phyloP scores from a whole-genome alignment of 1,139 yeast species.

The Debaryomyces sp. region DNA sequence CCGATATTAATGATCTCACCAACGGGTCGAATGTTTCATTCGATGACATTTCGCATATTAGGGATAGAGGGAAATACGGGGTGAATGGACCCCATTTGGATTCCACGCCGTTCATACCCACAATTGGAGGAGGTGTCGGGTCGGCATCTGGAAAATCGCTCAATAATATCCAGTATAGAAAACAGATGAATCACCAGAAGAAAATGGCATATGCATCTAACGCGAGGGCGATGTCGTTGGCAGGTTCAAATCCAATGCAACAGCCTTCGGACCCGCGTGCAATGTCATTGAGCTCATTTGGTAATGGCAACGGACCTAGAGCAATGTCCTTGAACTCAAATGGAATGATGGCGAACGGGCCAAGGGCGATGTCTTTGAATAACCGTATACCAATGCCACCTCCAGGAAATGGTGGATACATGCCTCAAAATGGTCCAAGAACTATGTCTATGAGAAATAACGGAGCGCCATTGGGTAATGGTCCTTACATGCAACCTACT shows the following conservation, averaged over 20 bases:
- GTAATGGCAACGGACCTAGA: slow-evolving; percentile 27
- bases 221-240: slow-evolving; percentile 50
- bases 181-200: slow-evolving; percentile 68
- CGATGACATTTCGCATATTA: slow-evolving; percentile 61
- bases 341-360: slow-evolving; percentile 16
- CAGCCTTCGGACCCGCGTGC: slow-evolving; percentile 48
- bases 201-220: slow-evolving; percentile 55
- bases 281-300: slow-evolving; percentile 54
- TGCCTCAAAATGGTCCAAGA: slow-evolving; percentile 10
- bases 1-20: slow-evolving; percentile 45
- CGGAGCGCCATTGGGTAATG: slow-evolving; percentile 1
- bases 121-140: slow-evolving; percentile 37
- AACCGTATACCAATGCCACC: slow-evolving; percentile 12
- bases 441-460: slow-evolving; percentile 15
- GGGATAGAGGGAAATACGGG: slow-evolving; percentile 68
- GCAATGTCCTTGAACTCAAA: slow-evolving; percentile 29
- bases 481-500: neutral
- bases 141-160: slow-evolving; percentile 24
- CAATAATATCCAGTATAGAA: slow-evolving; percentile 64
- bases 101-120: slow-evolving; percentile 76
- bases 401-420: slow-evolving; percentile 1
- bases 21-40: slow-evolving; percentile 53
- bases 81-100: slow-evolving; percentile 45
- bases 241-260: slow-evolving; percentile 39
- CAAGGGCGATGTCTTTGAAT: slow-evolving; percentile 32